Evolutionary conservation across 345 rosid species (phyloP), one percentile per base, ranked within the genome.

Genomic region (Syzygium aromaticum): DNA sequence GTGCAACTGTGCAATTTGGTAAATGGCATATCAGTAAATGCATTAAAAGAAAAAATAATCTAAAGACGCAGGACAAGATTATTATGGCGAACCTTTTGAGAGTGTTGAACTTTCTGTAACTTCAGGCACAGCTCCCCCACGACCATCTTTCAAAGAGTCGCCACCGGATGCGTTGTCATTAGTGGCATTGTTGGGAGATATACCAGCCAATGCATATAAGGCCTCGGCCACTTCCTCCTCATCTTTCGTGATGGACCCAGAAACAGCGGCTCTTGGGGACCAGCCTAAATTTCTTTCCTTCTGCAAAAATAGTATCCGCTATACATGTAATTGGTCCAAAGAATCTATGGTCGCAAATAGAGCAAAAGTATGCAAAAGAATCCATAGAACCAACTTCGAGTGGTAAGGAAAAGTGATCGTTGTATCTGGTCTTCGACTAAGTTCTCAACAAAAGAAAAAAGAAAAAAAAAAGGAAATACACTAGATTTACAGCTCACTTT

Each of bases 161-260:
- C 92, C 89, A 21, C 77, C 63, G 51, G 88, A 86, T 86, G 91
- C 87, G 87, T 78, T 90, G 77, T 87, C 90, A 87, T 63, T 88
- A 54, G 85, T 33, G 87, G 51, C 88, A 89, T 86, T 54, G 88
- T 90, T 90, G 15, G 91, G 89, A 89, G 95, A 92, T 96, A 95
- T 92, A 88, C 92, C 95, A 12, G 99, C 99, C 94, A 97, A 91
- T 87, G 95, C 92, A 89, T 89, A 94, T 85, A 97, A 89, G 51
- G 98, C 93, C 91, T 96, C 98, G n/a, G 90, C 99, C 84, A 95
- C 99, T 93, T 97, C 99, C 90, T 94, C 95, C 94, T 97, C 99
- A 86, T 97, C 99, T 90, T 97, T 96, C 23, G 98, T 92, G 89
- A 96, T 96, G 54, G 95, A 88, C 80, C 97, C 95, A 86, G 88